Percentiles rank a stretch among this genome's conserved stretches.
Evolutionary conservation across 148 eudicot genomes (phyloP).

Genomic region (Arbutus unedo): DNA sequence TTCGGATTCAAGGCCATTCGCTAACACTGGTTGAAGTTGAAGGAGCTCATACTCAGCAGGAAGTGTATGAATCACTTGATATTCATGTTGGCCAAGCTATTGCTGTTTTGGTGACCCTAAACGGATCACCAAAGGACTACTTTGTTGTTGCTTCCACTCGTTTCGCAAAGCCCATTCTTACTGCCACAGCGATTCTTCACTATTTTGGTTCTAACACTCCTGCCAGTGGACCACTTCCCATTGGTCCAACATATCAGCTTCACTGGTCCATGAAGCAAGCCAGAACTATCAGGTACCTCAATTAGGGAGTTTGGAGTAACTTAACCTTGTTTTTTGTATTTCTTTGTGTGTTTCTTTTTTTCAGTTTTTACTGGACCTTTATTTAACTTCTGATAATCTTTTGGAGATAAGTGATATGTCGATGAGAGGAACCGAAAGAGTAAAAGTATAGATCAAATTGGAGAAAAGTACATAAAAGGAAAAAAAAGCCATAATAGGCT

Average conservation of each 20-base stretch:
- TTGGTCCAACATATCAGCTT: constrained; percentile 64
- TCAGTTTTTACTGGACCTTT: too few species aligned
- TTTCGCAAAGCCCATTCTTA: constrained; percentile 46
- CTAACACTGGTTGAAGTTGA: constrained; percentile 71
- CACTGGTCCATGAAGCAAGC: constrained; percentile 96
- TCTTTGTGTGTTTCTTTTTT: too few species aligned
- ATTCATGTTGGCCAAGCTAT: constrained; percentile 76
- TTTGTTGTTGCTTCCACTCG: constrained; percentile 72
- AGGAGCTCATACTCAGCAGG: constrained; percentile 73
- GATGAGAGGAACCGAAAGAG: too few species aligned
- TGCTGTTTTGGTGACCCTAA: constrained; percentile 57
- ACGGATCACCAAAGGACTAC: constrained; percentile 47
- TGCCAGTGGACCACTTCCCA: constrained; percentile 49
- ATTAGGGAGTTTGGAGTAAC: too few species aligned
- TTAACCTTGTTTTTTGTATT: too few species aligned
- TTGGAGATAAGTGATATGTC: too few species aligned
- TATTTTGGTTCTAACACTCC: constrained; percentile 44
- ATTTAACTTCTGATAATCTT: too few species aligned
- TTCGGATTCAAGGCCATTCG: constrained; percentile 70
- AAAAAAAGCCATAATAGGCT: too few species aligned
- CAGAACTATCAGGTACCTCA: constrained; percentile 59
- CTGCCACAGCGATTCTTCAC: constrained; percentile 47
- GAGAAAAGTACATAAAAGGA: too few species aligned
- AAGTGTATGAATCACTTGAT: constrained; percentile 67
- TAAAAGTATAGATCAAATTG: too few species aligned